phyloP scores from a whole-genome alignment of 768 basidiomycete genomes.

The Lyophyllum shimeji region DNA sequence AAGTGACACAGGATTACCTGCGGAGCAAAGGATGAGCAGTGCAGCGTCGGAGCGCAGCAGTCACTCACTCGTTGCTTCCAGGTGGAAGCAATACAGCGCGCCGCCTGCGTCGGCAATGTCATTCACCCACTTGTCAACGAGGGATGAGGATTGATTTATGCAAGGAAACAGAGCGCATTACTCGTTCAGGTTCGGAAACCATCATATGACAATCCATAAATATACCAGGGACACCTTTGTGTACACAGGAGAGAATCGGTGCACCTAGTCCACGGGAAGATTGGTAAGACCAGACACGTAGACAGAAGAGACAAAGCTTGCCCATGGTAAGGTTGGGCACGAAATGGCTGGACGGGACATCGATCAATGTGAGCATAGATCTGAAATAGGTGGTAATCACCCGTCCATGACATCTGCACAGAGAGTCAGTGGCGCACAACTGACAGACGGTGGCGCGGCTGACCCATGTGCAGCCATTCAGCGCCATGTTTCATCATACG shows the following conservation, averaged over 20 bases:
- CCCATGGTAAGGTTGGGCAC: slow-evolving; percentile 99
- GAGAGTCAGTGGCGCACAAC: slow-evolving; percentile 7
- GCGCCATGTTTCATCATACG: slow-evolving; percentile 95
- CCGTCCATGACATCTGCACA: slow-evolving; percentile 94
- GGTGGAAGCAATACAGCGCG: slow-evolving; percentile 93
- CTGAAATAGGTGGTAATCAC: slow-evolving; percentile 40
- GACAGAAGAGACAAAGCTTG: slow-evolving; percentile 29
- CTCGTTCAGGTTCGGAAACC: slow-evolving; percentile 92
- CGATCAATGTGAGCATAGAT: slow-evolving; percentile 10
- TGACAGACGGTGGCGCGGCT: slow-evolving; percentile 10
- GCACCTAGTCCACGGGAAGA: slow-evolving; percentile 52
- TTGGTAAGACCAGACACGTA: slow-evolving; percentile 1
- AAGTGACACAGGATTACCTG: slow-evolving; percentile 71
- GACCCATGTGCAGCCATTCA: slow-evolving; percentile 98
- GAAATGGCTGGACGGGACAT: slow-evolving; percentile 67
- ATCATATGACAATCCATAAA: slow-evolving; percentile 99
- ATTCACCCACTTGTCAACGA: slow-evolving; percentile 77
- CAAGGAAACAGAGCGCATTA: slow-evolving; percentile 24
- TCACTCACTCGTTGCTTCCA: slow-evolving; percentile 83
- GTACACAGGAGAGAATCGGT: slow-evolving; percentile 82
- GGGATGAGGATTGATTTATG: slow-evolving; percentile 1
- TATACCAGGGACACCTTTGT: slow-evolving; percentile 86
- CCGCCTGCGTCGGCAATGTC: slow-evolving; percentile 97
- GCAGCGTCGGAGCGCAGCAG: not conserved
- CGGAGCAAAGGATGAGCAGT: not conserved